Base-by-base conservation (phyloP, 306 rosid genomes). In the Quillaja saponaria region DNA sequence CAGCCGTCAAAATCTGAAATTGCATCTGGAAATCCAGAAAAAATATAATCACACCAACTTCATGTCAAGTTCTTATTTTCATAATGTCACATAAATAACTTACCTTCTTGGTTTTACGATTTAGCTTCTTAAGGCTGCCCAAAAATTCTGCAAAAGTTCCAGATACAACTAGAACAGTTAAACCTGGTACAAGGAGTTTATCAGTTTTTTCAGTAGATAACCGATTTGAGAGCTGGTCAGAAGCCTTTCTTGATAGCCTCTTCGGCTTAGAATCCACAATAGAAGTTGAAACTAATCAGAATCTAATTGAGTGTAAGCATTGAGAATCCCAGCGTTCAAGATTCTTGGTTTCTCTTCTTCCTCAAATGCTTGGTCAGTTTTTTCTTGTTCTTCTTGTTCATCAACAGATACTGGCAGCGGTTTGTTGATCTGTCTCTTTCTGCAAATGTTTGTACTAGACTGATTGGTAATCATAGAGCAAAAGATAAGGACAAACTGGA, bases 71-170 rank as follows among this genome's bases (percentile, higher is more conserved):
- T 28, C 28, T 64, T 66, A n/a, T n/a, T n/a, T n/a, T n/a, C n/a
- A n/a, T n/a, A 20, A 34, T 21, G 64, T 25, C 37, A 34, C 37
- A 49, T 44, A 70, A 58, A 62, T 14, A 73, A 18, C 87, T 67
- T 47, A 92, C 99, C 77, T 76, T 53, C 78, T 84, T 79, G 46
- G 84, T 78, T 76, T 65, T 89, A 49, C 87, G 84, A 76, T 72
- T 89, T 68, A 92, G 67, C 80, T 86, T 92, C 80, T 92, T 85
- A 55, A 92, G 87, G 63, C 73, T 82, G 62, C 96, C 96, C 15
- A 76, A 66, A 69, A 79, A 89, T 58, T 86, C 95, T 57, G 88
- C 81, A 68, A 92, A 83, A 21, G 86, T 66, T 58, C 95, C 96
- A 12, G 96, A 79, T 68, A 80, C 25, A 64, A 92, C 86, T 48